A percentile compares a stretch with the other conserved stretches of the same genome.
These are phyloP conservation scores for Claviceps lovelessii DNA, from an alignment of 2,329 filamentous ascomycete species.

Conservation along the genomic window DNA sequence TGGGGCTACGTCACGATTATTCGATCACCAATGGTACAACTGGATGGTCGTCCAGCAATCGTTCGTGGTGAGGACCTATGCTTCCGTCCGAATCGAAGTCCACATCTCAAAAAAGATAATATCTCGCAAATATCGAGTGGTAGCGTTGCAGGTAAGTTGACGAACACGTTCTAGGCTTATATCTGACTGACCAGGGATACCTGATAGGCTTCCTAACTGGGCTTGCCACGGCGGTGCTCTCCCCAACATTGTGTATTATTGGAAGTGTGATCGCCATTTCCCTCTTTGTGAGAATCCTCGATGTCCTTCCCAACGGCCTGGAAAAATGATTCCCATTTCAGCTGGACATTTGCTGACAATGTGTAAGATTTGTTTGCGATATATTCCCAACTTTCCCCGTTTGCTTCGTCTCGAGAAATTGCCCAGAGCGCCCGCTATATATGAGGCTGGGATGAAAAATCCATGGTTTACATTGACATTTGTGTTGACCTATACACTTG, in stretches of 20 bases:
- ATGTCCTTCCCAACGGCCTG: background rate
- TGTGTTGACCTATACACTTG: constrained; percentile 57
- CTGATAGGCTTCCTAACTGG: constrained; percentile 45
- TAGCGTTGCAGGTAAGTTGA: constrained; percentile 33
- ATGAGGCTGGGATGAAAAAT: constrained; percentile 39
- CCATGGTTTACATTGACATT: constrained; percentile 56
- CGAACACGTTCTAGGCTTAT: background rate
- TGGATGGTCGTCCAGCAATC: constrained; percentile 14
- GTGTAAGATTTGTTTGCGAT: constrained; percentile 25
- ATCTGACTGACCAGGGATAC: background rate
- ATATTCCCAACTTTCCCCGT: constrained; percentile 26
- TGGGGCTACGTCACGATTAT: constrained; percentile 13
- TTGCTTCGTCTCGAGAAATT: constrained; percentile 23
- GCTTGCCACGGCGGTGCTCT: constrained; percentile 54
- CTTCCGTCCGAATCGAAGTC: background rate
- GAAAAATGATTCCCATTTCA: background rate
- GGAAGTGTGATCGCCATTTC: constrained; percentile 49
- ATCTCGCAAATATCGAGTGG: constrained; percentile 39
- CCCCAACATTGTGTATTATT: constrained; percentile 52
- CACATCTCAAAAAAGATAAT: constrained; percentile 15
- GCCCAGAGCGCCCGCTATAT: constrained; percentile 23
- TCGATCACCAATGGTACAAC: constrained; percentile 14
- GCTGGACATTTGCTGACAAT: background rate
- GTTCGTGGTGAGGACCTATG: background rate
- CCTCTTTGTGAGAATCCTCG: constrained; percentile 40